Evolutionary conservation across 805 yeast genomes (phyloP).

Genomic region (Debaryomyces castellii): DNA sequence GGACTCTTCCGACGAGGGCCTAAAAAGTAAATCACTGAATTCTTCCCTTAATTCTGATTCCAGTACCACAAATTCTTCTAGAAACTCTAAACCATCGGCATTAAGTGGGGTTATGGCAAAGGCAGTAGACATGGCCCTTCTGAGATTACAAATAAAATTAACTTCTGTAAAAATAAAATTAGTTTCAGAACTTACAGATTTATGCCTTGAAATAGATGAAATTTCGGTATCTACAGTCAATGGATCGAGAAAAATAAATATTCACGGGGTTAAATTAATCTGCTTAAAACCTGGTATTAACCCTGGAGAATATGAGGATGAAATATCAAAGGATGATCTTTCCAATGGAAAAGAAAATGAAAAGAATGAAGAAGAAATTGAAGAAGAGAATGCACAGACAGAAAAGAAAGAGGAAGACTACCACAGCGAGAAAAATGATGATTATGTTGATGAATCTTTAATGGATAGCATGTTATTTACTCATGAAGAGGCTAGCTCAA

Average conservation of each 20-base stretch:
- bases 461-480: conserved; percentile 63
- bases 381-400: too few species aligned
- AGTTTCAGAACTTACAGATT: conserved; percentile 44
- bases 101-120: conserved; percentile 57
- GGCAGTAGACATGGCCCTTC: conserved; percentile 67
- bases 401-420: too few species aligned
- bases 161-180: conserved; percentile 47
- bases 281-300: conserved; percentile 41
- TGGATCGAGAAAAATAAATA: conserved; percentile 43
- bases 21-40: neutral
- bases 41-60: conserved; percentile 1
- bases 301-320: conserved; percentile 21
- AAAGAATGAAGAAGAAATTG: conserved; percentile 19
- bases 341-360: conserved; percentile 4
- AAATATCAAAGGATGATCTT: conserved; percentile 1
- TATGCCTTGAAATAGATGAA: conserved; percentile 31
- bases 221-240: conserved; percentile 39
- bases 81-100: conserved; percentile 32
- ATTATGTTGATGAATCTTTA: conserved; percentile 44
- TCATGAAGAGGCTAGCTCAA: conserved; percentile 65
- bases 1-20: conserved; percentile 8
- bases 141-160: conserved; percentile 55
- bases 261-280: conserved; percentile 40
- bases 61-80: conserved; percentile 8
- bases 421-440: conserved; percentile 19